Evolutionary conservation across 2,329 filamentous ascomycete genomes (phyloP).

Genomic region (Fusarium sp.): DNA sequence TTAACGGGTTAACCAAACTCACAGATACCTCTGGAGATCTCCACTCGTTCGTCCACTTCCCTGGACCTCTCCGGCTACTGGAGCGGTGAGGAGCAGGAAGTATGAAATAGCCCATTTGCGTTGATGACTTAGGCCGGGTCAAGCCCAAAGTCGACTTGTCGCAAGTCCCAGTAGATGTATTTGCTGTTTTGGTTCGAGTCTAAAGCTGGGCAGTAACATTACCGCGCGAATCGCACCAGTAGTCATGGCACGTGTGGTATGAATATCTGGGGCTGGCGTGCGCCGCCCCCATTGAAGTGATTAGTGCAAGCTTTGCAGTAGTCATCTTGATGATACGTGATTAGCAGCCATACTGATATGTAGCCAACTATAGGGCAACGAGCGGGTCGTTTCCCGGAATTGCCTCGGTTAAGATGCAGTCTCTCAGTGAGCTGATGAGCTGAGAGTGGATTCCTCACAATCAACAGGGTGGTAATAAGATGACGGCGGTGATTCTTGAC

Average conservation of each 20-base stretch:
- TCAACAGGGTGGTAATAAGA: slow-evolving; percentile 2
- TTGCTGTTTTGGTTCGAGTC: neutral
- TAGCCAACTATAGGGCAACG: neutral
- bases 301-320: slow-evolving; percentile 19
- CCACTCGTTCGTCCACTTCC: slow-evolving; percentile 13
- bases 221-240: neutral
- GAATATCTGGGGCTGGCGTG: slow-evolving; percentile 8
- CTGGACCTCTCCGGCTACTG: neutral
- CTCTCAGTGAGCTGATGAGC: slow-evolving; percentile 14
- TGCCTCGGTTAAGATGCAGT: slow-evolving; percentile 11
- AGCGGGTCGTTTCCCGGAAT: neutral
- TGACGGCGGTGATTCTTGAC: neutral
- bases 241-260: neutral
- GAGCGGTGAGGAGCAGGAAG: slow-evolving; percentile 10
- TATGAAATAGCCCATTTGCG: neutral
- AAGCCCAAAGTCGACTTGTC: neutral
- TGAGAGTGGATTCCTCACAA: slow-evolving; percentile 11
- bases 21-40: slow-evolving; percentile 6
- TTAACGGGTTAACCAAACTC: neutral
- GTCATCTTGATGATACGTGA: neutral
- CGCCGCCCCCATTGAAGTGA: neutral
- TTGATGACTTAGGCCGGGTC: neutral
- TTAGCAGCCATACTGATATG: neutral
- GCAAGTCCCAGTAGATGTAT: neutral
- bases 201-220: neutral